Evolutionary conservation across 257 asterid genomes (phyloP), one percentile per base, ranked within the genome.

Genomic region (Salvia hispanica): DNA sequence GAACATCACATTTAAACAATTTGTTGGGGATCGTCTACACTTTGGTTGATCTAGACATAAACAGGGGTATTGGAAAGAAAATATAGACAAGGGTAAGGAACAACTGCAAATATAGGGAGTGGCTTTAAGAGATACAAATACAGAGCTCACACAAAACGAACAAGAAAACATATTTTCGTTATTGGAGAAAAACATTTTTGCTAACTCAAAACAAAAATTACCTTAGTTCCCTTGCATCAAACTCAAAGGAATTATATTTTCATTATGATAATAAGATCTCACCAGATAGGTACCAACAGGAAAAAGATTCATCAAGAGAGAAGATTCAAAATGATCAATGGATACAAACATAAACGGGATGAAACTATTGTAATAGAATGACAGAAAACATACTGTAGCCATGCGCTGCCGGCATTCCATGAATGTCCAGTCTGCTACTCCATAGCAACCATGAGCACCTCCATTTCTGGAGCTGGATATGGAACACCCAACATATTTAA

Each of bases 371-470:
- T 28, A 36, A 66, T 46, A 55, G n/a, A 76, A 76, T 67, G 47
- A 64, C 47, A 54, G 21, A 61, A 64, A 57, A 79, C 90, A 76
- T 86, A 81, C 99, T 63, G 76, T 47, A 68, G 77, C 42, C 97
- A 93, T 90, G 72, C 85, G 93, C 75, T 90, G 92, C 65, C 99
- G 91, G 67, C 99, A 93, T 82, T 90, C 90, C 74, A 76, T 73
- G 73, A 77, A 93, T 61, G 85, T 58, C 97, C 99, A 93, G 74
- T 93, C 99, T 81, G 95, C 97, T 28, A 58, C 71, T 71, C 99
- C 96, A 62, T 90, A 93, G 80, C 97, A 84, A 62, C 95, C 96
- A 85, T 93, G 99, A 71, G 99, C 97, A 67, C 99, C 99, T 72
- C 95, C 99, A 79, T 81, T 85, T 85, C 95, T 82, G 46, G 82